phyloP scores from a whole-genome alignment of 2,329 filamentous ascomycete species.

The Beauveria rudraprayagi region DNA sequence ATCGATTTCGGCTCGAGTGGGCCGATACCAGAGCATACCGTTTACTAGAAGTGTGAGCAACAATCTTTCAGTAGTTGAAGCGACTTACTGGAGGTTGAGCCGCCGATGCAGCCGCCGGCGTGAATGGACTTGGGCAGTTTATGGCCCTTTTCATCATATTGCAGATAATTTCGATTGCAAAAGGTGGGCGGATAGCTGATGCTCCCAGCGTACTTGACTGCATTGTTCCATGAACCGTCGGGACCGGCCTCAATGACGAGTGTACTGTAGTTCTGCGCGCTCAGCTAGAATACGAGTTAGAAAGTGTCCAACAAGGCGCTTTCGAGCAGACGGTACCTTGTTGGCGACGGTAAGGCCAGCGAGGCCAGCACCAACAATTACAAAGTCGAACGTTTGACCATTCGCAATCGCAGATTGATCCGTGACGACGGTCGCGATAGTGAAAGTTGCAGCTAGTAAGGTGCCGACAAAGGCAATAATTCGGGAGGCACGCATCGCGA shows the following conservation, averaged over 20 bases:
- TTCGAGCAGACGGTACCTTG: slow-evolving; percentile 3
- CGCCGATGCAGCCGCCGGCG: slow-evolving; percentile 19
- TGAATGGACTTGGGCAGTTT: slow-evolving; percentile 14
- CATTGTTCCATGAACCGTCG: slow-evolving; percentile 17
- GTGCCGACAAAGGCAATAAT: neutral
- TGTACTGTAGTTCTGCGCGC: slow-evolving; percentile 16
- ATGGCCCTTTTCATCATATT: slow-evolving; percentile 15
- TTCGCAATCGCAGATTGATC: slow-evolving; percentile 13
- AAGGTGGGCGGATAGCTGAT: slow-evolving; percentile 13
- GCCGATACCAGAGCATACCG: slow-evolving; percentile 19
- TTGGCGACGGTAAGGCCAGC: slow-evolving; percentile 23
- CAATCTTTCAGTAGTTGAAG: too few species aligned
- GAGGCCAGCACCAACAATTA: slow-evolving; percentile 32
- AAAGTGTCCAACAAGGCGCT: neutral
- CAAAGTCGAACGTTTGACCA: slow-evolving; percentile 20
- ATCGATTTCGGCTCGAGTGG: slow-evolving; percentile 17
- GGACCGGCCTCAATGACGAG: slow-evolving; percentile 19
- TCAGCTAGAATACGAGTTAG: slow-evolving; percentile 13
- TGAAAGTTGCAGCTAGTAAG: neutral
- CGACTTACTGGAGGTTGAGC: slow-evolving; percentile 18
- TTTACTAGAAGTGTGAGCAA: slow-evolving; percentile 15
- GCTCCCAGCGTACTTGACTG: slow-evolving; percentile 14
- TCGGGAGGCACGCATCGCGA: neutral
- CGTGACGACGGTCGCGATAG: slow-evolving; percentile 15
- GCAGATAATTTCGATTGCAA: slow-evolving; percentile 18